Evolutionary conservation across 2,329 filamentous ascomycete genomes (phyloP), one percentile per base, ranked within the genome.

Genomic region (Epichloe coenophiala): DNA sequence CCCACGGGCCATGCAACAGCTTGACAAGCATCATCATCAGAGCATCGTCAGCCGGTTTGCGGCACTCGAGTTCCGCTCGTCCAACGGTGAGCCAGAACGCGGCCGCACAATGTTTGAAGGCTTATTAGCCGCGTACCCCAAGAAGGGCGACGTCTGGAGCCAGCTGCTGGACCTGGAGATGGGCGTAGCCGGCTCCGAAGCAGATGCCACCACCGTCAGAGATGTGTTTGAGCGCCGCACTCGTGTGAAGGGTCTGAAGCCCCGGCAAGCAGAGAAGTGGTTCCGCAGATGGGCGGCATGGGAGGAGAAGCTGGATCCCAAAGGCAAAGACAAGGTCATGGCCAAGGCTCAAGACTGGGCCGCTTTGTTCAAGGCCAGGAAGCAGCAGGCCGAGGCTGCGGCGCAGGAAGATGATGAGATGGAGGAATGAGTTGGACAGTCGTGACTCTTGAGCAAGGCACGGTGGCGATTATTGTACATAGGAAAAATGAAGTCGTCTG

Each of bases 31-130:
- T 48, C 78, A 83, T 52, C 83, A 76, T 55, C 68, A 75, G 12
- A 78, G 81, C 54, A 76, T 95, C 0, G 88, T 91, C 51, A 80
- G 85, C 59, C 90, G 91, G 58, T 96, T 98, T 64, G 93, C 86
- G 0, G 84, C 87, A 17, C 78, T 98, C 21, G 93, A 98, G 68
- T 98, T 95, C 76, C 84, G 83, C 56, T 91, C 86, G 11, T 68
- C 80, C 7, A 80, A 85, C 60, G 90, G 90, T 50, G 87, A 94
- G 59, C 74, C 88, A 3, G 94, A 98, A 70, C 86, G 88, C 52
- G 93, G 93, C 9, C 84, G 94, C 17, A 98, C 94, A 27, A 84
- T 97, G 62, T 97, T 97, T 60, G 91, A 96, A 67, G 86, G 84
- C 39, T 75, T 98, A 8, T 75, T 98, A 7, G 78, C 81, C 37